Evolutionary conservation across 768 basidiomycete genomes (phyloP).

Genomic region (Macrolepiota albuminosa): DNA sequence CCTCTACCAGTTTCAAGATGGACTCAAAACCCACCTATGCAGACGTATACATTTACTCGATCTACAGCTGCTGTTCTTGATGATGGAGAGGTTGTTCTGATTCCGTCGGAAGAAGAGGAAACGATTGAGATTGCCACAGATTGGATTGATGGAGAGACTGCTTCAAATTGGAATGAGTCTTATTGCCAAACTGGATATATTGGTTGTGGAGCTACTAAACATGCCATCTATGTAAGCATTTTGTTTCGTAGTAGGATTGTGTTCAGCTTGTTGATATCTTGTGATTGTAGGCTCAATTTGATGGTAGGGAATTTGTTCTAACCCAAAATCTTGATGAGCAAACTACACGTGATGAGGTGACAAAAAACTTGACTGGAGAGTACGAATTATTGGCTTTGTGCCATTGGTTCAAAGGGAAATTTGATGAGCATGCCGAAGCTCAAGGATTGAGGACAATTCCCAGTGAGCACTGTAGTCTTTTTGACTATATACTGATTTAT

Average conservation of each 20-base stretch:
- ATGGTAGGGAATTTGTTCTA: slow-evolving; percentile 17
- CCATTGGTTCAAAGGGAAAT: slow-evolving; percentile 14
- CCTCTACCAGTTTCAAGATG: background rate
- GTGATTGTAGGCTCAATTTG: background rate
- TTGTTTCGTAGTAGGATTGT: too few species aligned
- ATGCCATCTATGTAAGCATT: slow-evolving; percentile 19
- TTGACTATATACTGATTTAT: background rate
- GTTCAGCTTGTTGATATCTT: background rate
- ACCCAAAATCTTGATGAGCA: slow-evolving; percentile 11
- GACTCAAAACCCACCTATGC: background rate
- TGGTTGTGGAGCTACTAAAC: slow-evolving; percentile 17
- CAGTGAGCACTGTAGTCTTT: background rate
- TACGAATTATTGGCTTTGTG: slow-evolving; percentile 7
- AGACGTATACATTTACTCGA: background rate
- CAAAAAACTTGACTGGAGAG: background rate
- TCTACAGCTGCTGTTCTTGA: background rate
- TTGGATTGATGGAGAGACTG: background rate
- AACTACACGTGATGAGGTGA: slow-evolving; percentile 3
- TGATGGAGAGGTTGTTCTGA: background rate
- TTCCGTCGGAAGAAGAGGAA: too few species aligned
- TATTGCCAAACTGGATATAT: slow-evolving; percentile 6
- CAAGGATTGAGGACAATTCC: background rate
- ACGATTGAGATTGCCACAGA: too few species aligned
- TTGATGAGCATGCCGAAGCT: slow-evolving; percentile 2
- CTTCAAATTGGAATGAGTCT: background rate